Evolutionary conservation across 179 eudicot genomes (phyloP).

Genomic region (Vitellaria paradoxa): DNA sequence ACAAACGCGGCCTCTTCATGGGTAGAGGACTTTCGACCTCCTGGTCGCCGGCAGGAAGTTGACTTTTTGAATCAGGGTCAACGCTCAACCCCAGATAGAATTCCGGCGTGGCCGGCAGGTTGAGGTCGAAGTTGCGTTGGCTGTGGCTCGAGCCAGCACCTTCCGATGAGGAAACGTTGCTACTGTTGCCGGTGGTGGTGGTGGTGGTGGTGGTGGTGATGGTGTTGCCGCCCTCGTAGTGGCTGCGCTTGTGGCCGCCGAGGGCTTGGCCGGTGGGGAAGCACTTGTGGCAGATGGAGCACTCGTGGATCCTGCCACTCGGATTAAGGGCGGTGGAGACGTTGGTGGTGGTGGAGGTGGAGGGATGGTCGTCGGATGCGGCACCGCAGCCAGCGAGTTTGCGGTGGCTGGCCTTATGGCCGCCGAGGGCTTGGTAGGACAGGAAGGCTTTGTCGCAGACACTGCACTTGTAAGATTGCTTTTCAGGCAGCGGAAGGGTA

Average conservation of each 20-base stretch:
- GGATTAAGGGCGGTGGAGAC: constrained; percentile 24
- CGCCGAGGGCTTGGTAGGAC: constrained; percentile 55
- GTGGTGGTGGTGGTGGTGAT: neutral
- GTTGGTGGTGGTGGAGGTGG: constrained; percentile 22
- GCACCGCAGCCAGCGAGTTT: constrained; percentile 8
- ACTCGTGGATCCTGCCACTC: constrained; percentile 43
- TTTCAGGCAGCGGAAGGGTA: constrained; percentile 2
- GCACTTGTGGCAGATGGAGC: constrained; percentile 44
- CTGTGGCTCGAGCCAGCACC: constrained; percentile 26
- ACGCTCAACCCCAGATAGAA: constrained; percentile 28
- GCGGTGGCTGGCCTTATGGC: constrained; percentile 59
- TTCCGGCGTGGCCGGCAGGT: constrained; percentile 54
- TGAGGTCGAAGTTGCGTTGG: constrained; percentile 47
- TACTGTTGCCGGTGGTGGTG: neutral
- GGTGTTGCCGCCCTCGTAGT: constrained; percentile 55
- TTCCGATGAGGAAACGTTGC: constrained; percentile 27
- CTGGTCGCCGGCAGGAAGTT: constrained; percentile 29
- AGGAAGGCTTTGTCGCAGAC: constrained; percentile 37
- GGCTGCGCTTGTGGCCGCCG: constrained; percentile 76
- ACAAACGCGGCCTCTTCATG: constrained; percentile 35
- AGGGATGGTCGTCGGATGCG: constrained; percentile 25
- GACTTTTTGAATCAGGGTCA: constrained; percentile 29
- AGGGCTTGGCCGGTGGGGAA: constrained; percentile 67
- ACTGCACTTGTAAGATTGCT: constrained; percentile 30
- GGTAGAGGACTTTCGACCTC: constrained; percentile 60